These are phyloP conservation scores for Solanum pimpinellifolium DNA, from an alignment of 257 asterid species.

Conservation along the genomic window DNA sequence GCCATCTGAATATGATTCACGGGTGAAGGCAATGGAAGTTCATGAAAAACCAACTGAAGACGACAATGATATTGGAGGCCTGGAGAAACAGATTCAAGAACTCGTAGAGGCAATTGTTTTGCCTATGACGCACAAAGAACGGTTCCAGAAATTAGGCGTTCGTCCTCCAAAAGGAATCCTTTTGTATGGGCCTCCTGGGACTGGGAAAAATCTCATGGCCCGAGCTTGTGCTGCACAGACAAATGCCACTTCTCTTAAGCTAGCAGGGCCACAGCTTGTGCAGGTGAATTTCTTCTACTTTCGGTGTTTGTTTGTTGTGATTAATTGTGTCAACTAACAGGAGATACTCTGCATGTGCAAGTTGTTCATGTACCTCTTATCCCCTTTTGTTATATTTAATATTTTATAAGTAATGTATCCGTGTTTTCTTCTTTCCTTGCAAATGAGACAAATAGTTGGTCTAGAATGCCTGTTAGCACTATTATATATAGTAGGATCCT, in stretches of 20 bases:
- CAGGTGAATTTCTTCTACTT: conserved; percentile 37
- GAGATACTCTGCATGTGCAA: not conserved
- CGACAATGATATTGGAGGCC: conserved; percentile 87
- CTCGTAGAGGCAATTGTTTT: conserved; percentile 79
- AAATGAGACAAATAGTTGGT: not conserved
- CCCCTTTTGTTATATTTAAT: not conserved
- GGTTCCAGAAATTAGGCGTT: conserved; percentile 68
- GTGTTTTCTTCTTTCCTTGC: not conserved
- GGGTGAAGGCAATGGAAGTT: conserved; percentile 98
- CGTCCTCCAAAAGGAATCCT: conserved; percentile 84
- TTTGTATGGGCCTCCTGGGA: conserved; percentile 82
- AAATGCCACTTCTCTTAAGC: conserved; percentile 83
- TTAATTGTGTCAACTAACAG: not conserved
- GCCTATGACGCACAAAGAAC: conserved; percentile 82
- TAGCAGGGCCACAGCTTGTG: conserved; percentile 93
- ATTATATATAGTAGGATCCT: not conserved
- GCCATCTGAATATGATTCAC: conserved; percentile 93
- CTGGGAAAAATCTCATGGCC: conserved; percentile 84
- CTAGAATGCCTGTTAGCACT: not conserved
- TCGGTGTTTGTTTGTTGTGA: not conserved
- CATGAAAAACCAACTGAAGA: conserved; percentile 98
- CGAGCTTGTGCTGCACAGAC: conserved; percentile 99
- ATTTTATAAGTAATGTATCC: not conserved
- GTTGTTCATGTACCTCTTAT: not conserved
- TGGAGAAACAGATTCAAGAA: conserved; percentile 95